A percentile compares a stretch with the other conserved stretches of the same genome.
Conservation (phyloP, 345 rosid genomes). For the Camelina hispida region DNA sequence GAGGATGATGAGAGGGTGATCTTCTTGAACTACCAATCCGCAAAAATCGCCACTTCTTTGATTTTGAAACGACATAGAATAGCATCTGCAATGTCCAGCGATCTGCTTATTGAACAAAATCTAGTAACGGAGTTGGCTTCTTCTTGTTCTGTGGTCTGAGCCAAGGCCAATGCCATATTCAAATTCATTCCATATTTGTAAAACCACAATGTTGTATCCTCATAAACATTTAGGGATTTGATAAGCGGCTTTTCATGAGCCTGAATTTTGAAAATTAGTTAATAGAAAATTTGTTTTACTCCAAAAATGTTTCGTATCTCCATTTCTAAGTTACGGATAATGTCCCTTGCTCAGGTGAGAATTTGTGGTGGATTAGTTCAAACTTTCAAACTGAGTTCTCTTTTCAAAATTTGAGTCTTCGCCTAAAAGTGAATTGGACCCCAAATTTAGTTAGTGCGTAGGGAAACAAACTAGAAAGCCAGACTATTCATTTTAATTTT, state of each 20-base stretch:
- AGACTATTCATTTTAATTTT: no score
- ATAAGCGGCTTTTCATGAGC: not conserved
- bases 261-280: not conserved
- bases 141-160: constrained; percentile 41
- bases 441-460: no score
- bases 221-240: constrained; percentile 17
- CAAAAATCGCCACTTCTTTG: constrained; percentile 67
- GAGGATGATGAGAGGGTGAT: constrained; percentile 76
- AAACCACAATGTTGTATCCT: constrained; percentile 22
- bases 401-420: no score
- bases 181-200: constrained; percentile 28
- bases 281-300: not conserved
- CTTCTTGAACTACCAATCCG: constrained; percentile 57
- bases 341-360: not conserved
- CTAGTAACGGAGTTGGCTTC: constrained; percentile 27
- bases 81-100: constrained; percentile 65
- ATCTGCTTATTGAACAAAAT: constrained; percentile 50
- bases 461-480: no score
- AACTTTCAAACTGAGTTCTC: no score
- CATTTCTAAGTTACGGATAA: not conserved
- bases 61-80: constrained; percentile 81
- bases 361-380: no score
- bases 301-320: not conserved
- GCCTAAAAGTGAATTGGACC: no score
- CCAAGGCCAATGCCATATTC: constrained; percentile 13